phyloP scores from a whole-genome alignment of 2,329 filamentous ascomycete species.

The Dothistroma pini region DNA sequence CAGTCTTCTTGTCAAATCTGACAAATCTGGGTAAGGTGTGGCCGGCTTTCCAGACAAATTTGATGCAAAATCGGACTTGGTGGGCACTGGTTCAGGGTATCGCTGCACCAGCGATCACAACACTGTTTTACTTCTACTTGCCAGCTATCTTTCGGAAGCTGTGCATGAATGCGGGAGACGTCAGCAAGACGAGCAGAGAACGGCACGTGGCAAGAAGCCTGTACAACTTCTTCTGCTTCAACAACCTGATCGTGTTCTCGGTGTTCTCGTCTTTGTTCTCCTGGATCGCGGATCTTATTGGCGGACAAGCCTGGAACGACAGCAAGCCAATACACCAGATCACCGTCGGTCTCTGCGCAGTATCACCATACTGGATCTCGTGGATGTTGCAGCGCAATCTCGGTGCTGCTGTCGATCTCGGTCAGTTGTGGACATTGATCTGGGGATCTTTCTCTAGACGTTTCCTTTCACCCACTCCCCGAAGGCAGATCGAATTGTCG shows the following conservation, averaged over 20 bases:
- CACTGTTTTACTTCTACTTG: slow-evolving; percentile 78
- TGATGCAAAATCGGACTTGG: slow-evolving; percentile 59
- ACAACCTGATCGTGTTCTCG: slow-evolving; percentile 93
- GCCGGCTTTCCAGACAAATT: slow-evolving; percentile 64
- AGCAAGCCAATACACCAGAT: slow-evolving; percentile 61
- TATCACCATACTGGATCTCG: slow-evolving; percentile 90
- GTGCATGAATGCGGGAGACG: slow-evolving; percentile 77
- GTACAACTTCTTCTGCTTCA: slow-evolving; percentile 95
- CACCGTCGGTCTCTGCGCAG: slow-evolving; percentile 71
- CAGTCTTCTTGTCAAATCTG: slow-evolving; percentile 87
- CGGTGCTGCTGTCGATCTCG: slow-evolving; percentile 89
- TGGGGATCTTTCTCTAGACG: slow-evolving; percentile 81
- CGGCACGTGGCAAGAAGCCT: slow-evolving; percentile 86
- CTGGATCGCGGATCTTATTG: slow-evolving; percentile 59
- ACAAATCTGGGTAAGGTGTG: slow-evolving; percentile 76
- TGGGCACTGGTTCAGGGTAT: slow-evolving; percentile 95
- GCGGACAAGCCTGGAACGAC: slow-evolving; percentile 56
- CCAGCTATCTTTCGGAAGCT: slow-evolving; percentile 89
- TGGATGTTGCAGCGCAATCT: slow-evolving; percentile 91
- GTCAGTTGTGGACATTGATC: slow-evolving; percentile 79
- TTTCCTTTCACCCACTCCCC: slow-evolving; percentile 81
- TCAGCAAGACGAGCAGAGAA: slow-evolving; percentile 88
- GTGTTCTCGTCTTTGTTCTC: slow-evolving; percentile 80
- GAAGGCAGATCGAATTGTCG: slow-evolving; percentile 87
- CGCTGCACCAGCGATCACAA: slow-evolving; percentile 79